Percentiles rank a stretch among this genome's conserved stretches.
Evolutionary conservation across 2,329 filamentous ascomycete genomes (phyloP).

Genomic region (Penicillium italicum): DNA sequence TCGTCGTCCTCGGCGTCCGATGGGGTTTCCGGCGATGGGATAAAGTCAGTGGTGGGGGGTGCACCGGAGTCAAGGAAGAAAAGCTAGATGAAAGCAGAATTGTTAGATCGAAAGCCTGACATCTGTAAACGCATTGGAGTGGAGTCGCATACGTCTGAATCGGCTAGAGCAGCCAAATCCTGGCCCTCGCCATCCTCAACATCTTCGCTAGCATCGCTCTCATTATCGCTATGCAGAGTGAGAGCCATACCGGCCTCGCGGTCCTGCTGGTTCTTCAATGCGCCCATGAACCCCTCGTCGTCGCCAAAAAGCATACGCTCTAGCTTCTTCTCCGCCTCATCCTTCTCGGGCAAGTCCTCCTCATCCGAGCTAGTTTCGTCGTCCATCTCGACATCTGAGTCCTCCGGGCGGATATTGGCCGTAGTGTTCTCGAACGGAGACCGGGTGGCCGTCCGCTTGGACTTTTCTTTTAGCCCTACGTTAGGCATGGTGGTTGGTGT

Average conservation of each 20-base stretch:
- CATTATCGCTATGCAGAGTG: conserved; percentile 30
- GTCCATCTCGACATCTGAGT: conserved; percentile 27
- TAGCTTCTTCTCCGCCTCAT: conserved; percentile 78
- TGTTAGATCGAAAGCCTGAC: conserved; percentile 4
- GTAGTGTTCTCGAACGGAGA: conserved; percentile 24
- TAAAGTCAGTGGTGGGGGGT: conserved; percentile 32
- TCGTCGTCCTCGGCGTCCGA: conserved; percentile 37
- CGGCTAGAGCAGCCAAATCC: conserved; percentile 63
- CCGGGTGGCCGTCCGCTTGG: conserved; percentile 23
- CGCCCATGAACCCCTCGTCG: conserved; percentile 72
- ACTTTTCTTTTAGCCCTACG: conserved; percentile 29
- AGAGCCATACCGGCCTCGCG: conserved; percentile 40
- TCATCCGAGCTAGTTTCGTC: conserved; percentile 25
- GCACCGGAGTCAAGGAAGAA: conserved; percentile 76
- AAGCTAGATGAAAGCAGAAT: conserved; percentile 45
- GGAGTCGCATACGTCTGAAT: conserved; percentile 59
- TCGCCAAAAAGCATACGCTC: conserved; percentile 88
- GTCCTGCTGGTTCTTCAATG: conserved; percentile 59
- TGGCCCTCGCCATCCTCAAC: conserved; percentile 42
- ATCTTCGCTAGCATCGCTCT: conserved; percentile 24
- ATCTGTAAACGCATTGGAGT: neutral
- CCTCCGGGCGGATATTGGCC: conserved; percentile 16
- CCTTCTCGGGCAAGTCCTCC: conserved; percentile 58
- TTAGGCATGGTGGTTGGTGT: conserved; percentile 26
- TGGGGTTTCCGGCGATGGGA: conserved; percentile 37